phyloP scores from a whole-genome alignment of 805 yeast genomes.

The Blastobotrys terrestris region DNA sequence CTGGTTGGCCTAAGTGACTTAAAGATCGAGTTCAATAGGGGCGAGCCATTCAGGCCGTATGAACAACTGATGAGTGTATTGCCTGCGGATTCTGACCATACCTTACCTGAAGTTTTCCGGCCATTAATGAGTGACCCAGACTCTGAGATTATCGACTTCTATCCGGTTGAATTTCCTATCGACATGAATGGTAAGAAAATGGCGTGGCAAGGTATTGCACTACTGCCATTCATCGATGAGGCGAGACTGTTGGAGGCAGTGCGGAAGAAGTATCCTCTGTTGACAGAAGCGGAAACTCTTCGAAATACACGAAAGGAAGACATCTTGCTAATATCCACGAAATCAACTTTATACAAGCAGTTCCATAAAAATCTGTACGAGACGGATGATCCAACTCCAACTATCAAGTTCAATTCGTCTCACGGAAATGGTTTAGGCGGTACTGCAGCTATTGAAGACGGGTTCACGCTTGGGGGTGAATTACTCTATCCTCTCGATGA shows the following conservation, averaged over 20 bases:
- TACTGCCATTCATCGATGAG: conserved; percentile 88
- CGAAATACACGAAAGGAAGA: conserved; percentile 71
- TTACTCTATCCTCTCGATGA: conserved; percentile 40
- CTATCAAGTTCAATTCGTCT: conserved; percentile 30
- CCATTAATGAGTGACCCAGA: conserved; percentile 72
- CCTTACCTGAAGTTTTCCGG: conserved; percentile 73
- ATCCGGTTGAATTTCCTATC: conserved; percentile 79
- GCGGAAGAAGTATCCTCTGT: conserved; percentile 50
- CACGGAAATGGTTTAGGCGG: conserved; percentile 33
- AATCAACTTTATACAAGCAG: conserved; percentile 43
- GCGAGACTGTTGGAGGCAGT: conserved; percentile 63
- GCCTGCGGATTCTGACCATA: conserved; percentile 90
- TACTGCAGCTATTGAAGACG: conserved; percentile 20
- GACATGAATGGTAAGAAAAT: conserved; percentile 95
- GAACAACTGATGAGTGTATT: conserved; percentile 93
- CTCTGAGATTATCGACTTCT: conserved; percentile 84
- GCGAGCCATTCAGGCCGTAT: conserved; percentile 80
- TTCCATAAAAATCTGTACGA: conserved; percentile 24
- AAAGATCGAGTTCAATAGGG: conserved; percentile 51
- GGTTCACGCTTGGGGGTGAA: conserved; percentile 34
- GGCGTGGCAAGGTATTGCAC: conserved; percentile 93
- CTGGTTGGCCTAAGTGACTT: conserved; percentile 47
- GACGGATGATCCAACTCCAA: conserved; percentile 2
- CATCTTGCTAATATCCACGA: conserved; percentile 59
- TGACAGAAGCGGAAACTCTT: conserved; percentile 60